phyloP scores from a whole-genome alignment of 1,284 basidiomycete species.

The Cutaneotrichosporon spelunceum region DNA sequence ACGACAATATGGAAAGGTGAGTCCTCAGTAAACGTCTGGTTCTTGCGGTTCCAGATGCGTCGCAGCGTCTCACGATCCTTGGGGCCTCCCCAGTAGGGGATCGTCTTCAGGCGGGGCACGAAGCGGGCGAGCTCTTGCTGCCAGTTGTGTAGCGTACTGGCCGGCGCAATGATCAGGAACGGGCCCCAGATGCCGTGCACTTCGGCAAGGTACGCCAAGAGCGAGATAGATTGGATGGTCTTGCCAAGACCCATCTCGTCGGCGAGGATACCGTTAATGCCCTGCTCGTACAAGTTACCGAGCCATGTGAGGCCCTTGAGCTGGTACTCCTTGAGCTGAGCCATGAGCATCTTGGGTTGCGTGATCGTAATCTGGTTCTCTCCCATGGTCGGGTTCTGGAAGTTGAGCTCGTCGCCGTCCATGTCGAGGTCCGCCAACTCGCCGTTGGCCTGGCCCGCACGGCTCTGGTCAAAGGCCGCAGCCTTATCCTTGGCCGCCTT shows the following conservation, averaged over 20 bases:
- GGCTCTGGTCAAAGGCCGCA: constrained; percentile 75
- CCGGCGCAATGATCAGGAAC: constrained; percentile 97
- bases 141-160: constrained; percentile 98
- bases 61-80: constrained; percentile 92
- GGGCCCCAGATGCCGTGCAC: constrained; percentile 99
- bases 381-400: constrained; percentile 97
- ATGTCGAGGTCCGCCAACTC: constrained; percentile 48
- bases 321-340: constrained; percentile 97
- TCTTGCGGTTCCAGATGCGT: constrained; percentile 98
- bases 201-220: constrained; percentile 95
- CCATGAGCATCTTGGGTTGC: constrained; percentile 95
- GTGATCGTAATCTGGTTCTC: constrained; percentile 78
- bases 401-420: constrained; percentile 91
- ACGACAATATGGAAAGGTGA: constrained; percentile 96
- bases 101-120: constrained; percentile 85
- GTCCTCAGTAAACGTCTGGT: constrained; percentile 90
- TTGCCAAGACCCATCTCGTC: constrained; percentile 99
- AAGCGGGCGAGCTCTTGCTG: constrained; percentile 97
- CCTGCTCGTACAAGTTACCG: constrained; percentile 96
- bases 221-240: constrained; percentile 98
- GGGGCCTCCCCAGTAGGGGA: constrained; percentile 98
- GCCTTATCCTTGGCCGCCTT: constrained; percentile 76
- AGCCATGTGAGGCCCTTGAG: constrained; percentile 98
- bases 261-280: constrained; percentile 96
- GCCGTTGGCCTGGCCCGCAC: constrained; percentile 55